Base-by-base conservation (phyloP, 1,139 yeast genomes). In the Arxiozyma slooffiae region DNA sequence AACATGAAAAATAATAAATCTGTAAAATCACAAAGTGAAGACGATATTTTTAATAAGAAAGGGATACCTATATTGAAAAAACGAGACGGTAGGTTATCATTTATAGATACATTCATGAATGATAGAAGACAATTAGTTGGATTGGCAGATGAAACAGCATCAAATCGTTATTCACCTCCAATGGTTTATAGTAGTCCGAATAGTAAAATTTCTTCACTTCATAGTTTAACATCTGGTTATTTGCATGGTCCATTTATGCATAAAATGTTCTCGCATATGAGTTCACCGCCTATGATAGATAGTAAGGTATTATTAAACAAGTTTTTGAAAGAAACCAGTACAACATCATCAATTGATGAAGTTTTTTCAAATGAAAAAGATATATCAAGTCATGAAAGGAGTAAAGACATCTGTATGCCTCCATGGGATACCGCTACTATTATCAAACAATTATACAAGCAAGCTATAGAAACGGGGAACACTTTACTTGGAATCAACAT, bases 401-500 rank as follows among this genome's bases (percentile, higher is more conserved):
- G 18, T 30, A 20, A 34, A 17, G n/a, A 34, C 20, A 14, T 20
- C 6, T 14, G n/a, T 17, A 23, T 41, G 20, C 62, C 65, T 17
- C 69, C 69, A 1, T 66, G 70, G 70, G 52, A 58, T 41, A 57
- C 68, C 2, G 50, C 51, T 20, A 59, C 53, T 16, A 46, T 66
- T 18, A 48, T 66, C 4, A 57, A 53, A 44, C 67, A 64, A 51
- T 49, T 66, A 1, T 65, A 59, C 47, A 49, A 57, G 36, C 66
- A 64, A 47, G 60, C 67, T 6, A 63, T 62, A 1, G 63, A 60
- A 40, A 57, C 57, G 23, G 70, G 69, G 11, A 63, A 66, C 46
- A 52, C 64, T 9, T 50, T 66, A 21, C 55, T 63, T 14, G 62
- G 63, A 2, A 59, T 63, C 17, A 60, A 55, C 41, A 59, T 62